Conservation (phyloP, 768 basidiomycete species). For the Pulveroboletus sp. region DNA sequence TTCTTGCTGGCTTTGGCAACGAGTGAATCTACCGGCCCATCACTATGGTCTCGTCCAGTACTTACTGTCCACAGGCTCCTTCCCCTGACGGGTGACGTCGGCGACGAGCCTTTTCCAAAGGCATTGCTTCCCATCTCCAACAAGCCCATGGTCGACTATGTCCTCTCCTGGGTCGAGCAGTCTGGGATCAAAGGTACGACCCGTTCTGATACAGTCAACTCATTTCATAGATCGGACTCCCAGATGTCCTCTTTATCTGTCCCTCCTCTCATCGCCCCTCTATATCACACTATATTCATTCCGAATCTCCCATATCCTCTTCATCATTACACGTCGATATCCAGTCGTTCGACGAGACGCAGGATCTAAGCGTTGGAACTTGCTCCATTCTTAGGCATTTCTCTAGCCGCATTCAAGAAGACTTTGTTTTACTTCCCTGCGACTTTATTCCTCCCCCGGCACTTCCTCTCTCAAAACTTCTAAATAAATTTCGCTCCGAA, state of each 20-base stretch:
- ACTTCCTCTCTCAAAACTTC: slow-evolving; percentile 61
- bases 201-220: neutral
- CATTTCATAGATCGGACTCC: slow-evolving; percentile 7
- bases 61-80: slow-evolving; percentile 47
- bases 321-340: slow-evolving; percentile 70
- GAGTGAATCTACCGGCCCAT: slow-evolving; percentile 47
- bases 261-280: slow-evolving; percentile 69
- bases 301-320: slow-evolving; percentile 56
- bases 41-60: neutral
- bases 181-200: slow-evolving; percentile 74
- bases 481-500: slow-evolving; percentile 82
- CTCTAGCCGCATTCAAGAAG: slow-evolving; percentile 66
- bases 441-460: slow-evolving; percentile 80
- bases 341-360: slow-evolving; percentile 75
- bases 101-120: slow-evolving; percentile 81
- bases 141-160: slow-evolving; percentile 80
- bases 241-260: slow-evolving; percentile 86
- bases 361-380: slow-evolving; percentile 61
- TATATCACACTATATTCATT: slow-evolving; percentile 82
- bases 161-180: slow-evolving; percentile 81
- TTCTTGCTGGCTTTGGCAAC: slow-evolving; percentile 90
- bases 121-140: slow-evolving; percentile 86
- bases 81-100: slow-evolving; percentile 72
- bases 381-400: slow-evolving; percentile 76
- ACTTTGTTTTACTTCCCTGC: slow-evolving; percentile 88